Evolutionary conservation across 441 rosid species (phyloP).

Genomic region (Flueggea neowawraea): DNA sequence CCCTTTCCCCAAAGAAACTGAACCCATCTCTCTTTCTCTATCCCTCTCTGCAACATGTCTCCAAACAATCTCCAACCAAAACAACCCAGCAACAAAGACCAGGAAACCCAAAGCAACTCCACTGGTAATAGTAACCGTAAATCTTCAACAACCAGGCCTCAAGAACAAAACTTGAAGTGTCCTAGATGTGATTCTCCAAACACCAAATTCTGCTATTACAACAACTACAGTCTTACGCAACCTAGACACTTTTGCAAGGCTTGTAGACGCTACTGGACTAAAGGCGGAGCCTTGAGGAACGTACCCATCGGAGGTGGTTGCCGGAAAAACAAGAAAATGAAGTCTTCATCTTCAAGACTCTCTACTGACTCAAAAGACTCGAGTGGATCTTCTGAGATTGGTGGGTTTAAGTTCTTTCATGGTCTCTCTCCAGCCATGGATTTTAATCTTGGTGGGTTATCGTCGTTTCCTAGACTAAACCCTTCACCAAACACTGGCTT

Average conservation of each 20-base stretch:
- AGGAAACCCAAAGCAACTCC: constrained; percentile 19
- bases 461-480: too few relatives aligned
- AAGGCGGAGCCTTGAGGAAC: constrained; percentile 87
- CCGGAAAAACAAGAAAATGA: constrained; percentile 76
- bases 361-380: constrained; percentile 39
- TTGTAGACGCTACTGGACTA: constrained; percentile 93
- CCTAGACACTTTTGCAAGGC: constrained; percentile 96
- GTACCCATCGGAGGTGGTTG: constrained; percentile 96
- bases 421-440: too few relatives aligned
- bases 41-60: constrained; percentile 21
- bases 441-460: too few relatives aligned
- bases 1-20: constrained; percentile 43
- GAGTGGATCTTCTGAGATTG: too few relatives aligned
- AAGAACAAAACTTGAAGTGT: constrained; percentile 54
- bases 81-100: constrained; percentile 37
- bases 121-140: too few relatives aligned
- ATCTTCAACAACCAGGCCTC: constrained; percentile 36
- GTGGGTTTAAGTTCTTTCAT: too few relatives aligned
- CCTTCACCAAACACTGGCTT: constrained; percentile 23
- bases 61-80: constrained; percentile 26
- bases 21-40: constrained; percentile 19
- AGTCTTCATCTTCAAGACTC: constrained; percentile 40
- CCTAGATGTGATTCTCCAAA: constrained; percentile 90
- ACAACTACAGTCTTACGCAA: constrained; percentile 89
- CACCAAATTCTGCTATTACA: constrained; percentile 97